Evolutionary conservation across 306 rosid genomes (phyloP).

Genomic region (Hippophae gyantsensis): DNA sequence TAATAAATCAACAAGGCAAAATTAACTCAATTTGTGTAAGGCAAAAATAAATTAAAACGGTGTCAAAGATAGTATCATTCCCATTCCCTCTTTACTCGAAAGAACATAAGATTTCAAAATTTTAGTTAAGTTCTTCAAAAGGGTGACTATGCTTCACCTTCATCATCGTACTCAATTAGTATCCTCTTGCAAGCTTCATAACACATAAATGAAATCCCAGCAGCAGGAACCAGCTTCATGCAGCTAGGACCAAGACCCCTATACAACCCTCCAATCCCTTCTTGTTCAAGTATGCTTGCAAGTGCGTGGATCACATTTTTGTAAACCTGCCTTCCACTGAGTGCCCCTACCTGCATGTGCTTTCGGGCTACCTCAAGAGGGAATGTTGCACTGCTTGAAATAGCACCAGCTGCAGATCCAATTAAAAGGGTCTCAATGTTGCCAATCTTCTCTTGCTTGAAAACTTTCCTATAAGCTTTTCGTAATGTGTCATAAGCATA

Average conservation of each 20-base stretch:
- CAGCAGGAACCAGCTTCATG: conserved; percentile 90
- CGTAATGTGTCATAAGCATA: conserved; percentile 74
- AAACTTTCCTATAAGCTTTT: conserved; percentile 59
- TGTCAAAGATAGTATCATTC: no score
- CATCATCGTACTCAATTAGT: conserved; percentile 47
- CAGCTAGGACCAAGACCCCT: conserved; percentile 94
- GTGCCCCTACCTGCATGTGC: conserved; percentile 94
- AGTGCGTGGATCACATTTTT: conserved; percentile 74
- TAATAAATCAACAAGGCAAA: no score
- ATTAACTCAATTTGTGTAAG: no score
- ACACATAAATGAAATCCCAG: conserved; percentile 97
- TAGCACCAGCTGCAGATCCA: conserved; percentile 89
- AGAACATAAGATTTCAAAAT: not conserved
- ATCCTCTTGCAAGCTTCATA: conserved; percentile 93
- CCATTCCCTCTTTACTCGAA: conserved; percentile 3
- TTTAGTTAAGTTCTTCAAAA: not conserved
- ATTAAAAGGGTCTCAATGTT: conserved; percentile 90
- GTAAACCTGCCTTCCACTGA: conserved; percentile 77
- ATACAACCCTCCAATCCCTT: conserved; percentile 73
- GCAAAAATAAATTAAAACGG: no score
- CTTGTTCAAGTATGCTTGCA: conserved; percentile 64
- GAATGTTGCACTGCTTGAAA: conserved; percentile 85
- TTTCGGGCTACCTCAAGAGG: conserved; percentile 98
- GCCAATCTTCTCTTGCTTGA: conserved; percentile 76
- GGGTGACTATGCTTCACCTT: conserved; percentile 44